Conservation (phyloP, 1,284 basidiomycete species). For the Pyrrhoderma lamaoense region DNA sequence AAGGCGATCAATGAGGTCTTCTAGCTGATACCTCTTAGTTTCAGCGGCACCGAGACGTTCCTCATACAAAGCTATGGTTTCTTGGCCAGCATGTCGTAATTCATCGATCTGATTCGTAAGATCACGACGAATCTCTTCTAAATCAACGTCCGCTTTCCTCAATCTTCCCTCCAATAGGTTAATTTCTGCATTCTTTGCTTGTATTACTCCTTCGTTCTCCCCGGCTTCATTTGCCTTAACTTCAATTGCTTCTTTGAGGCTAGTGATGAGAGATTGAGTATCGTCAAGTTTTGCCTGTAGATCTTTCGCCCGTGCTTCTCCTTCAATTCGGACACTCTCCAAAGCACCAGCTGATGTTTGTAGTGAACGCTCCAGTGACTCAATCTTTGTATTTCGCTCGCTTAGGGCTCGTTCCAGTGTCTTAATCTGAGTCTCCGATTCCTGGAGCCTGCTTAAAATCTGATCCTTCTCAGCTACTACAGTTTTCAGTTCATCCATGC, state of each 20-base stretch:
- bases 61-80: constrained; percentile 90
- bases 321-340: constrained; percentile 38
- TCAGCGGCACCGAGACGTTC: constrained; percentile 72
- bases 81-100: constrained; percentile 77
- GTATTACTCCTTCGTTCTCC: constrained; percentile 43
- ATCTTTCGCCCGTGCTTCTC: constrained; percentile 40
- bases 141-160: constrained; percentile 39
- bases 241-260: constrained; percentile 45
- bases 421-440: constrained; percentile 45
- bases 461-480: constrained; percentile 44
- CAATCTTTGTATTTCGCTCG: constrained; percentile 46
- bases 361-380: constrained; percentile 42
- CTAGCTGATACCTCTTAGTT: constrained; percentile 69
- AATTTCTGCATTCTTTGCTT: constrained; percentile 51
- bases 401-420: constrained; percentile 38
- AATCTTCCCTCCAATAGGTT: constrained; percentile 43
- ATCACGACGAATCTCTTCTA: constrained; percentile 63
- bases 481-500: constrained; percentile 27
- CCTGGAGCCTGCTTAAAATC: constrained; percentile 33
- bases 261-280: constrained; percentile 36
- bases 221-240: constrained; percentile 46
- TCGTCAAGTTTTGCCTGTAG: constrained; percentile 43
- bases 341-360: constrained; percentile 37
- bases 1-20: constrained; percentile 57
- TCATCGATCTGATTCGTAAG: constrained; percentile 69